These are phyloP conservation scores for Verticillium albo-atrum DNA, from an alignment of 2,329 filamentous ascomycete genomes.

Conservation along the genomic window DNA sequence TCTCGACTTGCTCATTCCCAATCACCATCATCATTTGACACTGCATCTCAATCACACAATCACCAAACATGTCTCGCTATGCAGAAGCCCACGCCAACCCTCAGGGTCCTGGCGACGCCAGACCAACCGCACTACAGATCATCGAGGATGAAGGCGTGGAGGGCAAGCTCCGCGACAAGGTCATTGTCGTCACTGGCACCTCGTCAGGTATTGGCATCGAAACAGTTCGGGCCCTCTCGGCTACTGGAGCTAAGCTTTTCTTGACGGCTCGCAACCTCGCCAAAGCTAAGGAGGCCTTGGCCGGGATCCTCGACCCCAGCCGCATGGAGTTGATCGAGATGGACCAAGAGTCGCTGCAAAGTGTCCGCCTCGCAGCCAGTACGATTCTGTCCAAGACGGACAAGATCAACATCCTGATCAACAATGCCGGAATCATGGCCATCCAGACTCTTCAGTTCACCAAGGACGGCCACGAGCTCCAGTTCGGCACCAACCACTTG, in stretches of 20 bases:
- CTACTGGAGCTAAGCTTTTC: constrained; percentile 24
- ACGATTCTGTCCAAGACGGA: constrained; percentile 21
- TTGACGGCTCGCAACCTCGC: constrained; percentile 18
- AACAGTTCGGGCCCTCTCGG: constrained; percentile 35
- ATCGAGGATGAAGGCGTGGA: constrained; percentile 28
- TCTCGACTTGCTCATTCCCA: too few species aligned
- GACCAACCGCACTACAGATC: constrained; percentile 35
- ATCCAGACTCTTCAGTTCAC: constrained; percentile 7
- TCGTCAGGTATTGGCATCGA: constrained; percentile 40
- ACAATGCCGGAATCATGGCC: constrained; percentile 29
- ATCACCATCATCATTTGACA: too few species aligned
- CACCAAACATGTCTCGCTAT: constrained; percentile 7
- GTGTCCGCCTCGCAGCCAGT: constrained; percentile 20
- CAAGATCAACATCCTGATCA: constrained; percentile 26
- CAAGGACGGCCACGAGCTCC: constrained; percentile 22
- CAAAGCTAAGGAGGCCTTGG: constrained; percentile 18
- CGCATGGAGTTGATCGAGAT: constrained; percentile 14
- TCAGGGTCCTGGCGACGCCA: constrained; percentile 30
- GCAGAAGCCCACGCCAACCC: constrained; percentile 27
- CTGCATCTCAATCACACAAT: too few species aligned
- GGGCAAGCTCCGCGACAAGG: constrained; percentile 28
- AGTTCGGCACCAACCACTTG: constrained; percentile 50
- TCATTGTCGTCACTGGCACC: constrained; percentile 37
- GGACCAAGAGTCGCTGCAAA: constrained; percentile 11
- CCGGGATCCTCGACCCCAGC: constrained; percentile 7